phyloP scores from a whole-genome alignment of 345 rosid genomes.

The Melaleuca alternifolia region DNA sequence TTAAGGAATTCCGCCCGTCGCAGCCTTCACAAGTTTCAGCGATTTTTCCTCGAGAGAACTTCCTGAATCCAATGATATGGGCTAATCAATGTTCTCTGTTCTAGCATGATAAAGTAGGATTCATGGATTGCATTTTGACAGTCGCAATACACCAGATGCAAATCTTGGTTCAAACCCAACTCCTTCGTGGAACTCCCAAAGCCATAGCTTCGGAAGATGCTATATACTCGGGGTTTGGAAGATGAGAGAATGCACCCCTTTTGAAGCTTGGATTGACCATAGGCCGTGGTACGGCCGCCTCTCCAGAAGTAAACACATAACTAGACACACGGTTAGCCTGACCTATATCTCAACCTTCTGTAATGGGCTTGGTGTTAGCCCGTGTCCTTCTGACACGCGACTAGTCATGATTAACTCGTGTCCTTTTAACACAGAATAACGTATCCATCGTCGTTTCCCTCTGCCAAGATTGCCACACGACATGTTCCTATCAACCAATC shows the following conservation, averaged over 20 bases:
- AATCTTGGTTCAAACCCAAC: not conserved
- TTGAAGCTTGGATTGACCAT: not conserved
- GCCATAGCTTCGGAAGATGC: not conserved
- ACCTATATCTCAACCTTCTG: not conserved
- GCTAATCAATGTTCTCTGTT: not conserved
- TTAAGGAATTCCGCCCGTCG: too few species aligned
- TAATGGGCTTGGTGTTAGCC: not conserved
- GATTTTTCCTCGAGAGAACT: too few species aligned
- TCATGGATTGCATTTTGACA: not conserved
- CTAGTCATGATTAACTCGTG: not conserved
- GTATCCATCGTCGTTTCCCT: not conserved
- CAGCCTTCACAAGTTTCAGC: too few species aligned
- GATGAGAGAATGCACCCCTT: not conserved
- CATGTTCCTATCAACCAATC: not conserved
- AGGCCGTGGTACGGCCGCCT: not conserved
- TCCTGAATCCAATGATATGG: too few species aligned
- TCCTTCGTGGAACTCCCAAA: not conserved
- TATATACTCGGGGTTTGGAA: fast-evolving
- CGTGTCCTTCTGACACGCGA: fast-evolving
- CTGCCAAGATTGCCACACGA: not conserved
- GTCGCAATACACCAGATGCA: not conserved
- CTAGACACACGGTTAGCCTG: not conserved
- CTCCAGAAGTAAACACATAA: not conserved
- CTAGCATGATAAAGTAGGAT: not conserved
- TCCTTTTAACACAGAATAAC: not conserved